A percentile compares a stretch with the other conserved stretches of the same genome.
Conservation (phyloP, 495 filamentous ascomycete genomes). For the Massariosphaeria phaeospora region DNA sequence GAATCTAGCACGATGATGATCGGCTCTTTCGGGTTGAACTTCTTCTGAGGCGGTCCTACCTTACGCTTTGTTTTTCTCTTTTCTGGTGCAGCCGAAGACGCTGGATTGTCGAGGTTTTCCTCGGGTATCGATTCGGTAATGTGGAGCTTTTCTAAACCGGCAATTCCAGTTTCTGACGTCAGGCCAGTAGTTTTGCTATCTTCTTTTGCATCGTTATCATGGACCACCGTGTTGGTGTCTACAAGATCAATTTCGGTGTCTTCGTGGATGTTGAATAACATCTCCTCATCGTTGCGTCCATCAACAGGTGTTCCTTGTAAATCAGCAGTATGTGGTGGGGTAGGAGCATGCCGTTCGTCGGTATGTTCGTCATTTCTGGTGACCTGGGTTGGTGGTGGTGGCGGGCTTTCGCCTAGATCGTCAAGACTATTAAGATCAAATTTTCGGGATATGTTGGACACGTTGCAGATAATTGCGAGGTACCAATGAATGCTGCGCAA, state of each 20-base stretch:
- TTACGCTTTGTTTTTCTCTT: slow-evolving; percentile 9
- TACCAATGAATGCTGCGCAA: slow-evolving; percentile 86
- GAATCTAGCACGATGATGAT: slow-evolving; percentile 89
- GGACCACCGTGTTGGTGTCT: not conserved
- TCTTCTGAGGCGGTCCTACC: slow-evolving; percentile 19
- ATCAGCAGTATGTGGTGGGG: not conserved
- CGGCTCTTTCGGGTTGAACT: slow-evolving; percentile 41
- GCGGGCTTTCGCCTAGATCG: not conserved
- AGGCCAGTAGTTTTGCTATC: not conserved
- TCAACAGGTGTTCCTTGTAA: not conserved
- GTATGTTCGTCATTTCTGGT: not conserved
- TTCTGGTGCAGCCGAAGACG: not conserved
- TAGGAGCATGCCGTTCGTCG: not conserved
- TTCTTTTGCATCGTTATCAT: not conserved
- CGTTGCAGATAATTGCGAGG: slow-evolving; percentile 91
- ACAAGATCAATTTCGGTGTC: not conserved
- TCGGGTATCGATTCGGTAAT: not conserved
- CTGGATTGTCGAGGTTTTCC: not conserved
- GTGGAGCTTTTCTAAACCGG: not conserved
- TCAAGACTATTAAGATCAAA: not conserved
- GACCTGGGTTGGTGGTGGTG: not conserved
- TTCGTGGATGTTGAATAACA: slow-evolving; percentile 1
- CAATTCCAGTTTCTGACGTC: not conserved
- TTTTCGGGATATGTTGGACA: slow-evolving; percentile 49
- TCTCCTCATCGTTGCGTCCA: not conserved